Evolutionary conservation across 768 basidiomycete species (phyloP), one percentile per base, ranked within the genome.

Genomic region (Galerina marginata): DNA sequence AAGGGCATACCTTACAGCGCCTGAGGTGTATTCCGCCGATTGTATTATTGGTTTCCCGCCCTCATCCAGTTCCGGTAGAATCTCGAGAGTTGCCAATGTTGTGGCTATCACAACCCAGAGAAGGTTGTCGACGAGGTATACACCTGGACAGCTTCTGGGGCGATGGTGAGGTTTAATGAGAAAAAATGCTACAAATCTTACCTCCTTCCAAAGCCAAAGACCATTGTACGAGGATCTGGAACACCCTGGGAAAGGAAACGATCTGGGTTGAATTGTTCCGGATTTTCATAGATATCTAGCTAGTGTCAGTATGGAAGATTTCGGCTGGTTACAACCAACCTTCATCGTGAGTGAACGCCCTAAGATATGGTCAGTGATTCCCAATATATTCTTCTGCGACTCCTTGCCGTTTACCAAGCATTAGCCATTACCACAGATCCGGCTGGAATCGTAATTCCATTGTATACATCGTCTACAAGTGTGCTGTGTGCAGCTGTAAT

Each of bases 401-500:
- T 33, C 29, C 29, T 5, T 33, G 29, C 29, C 37, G 36, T 12
- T 15, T 38, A 49, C 56, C 56, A 57, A 46, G 56, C 33, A n/a
- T 49, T 57, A 10, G 56, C 56, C 56, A 57, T 49, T 6, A 57
- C 26, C 6, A 57, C 45, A 25, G 56, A 57, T 29, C 46, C 56
- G n/a, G 56, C 56, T 20, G 56, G 56, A 39, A 57, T 57, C 7
- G 26, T 37, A 9, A 47, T 49, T 6, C 56, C 56, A 14, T 38
- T 4, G 16, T 49, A 57, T 15, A 49, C 46, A n/a, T 57, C 56
- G 12, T 57, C 56, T 14, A 57, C 46, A 3, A 49, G 26, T 3
- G 56, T 57, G 46, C 56, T 57, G 15, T 57, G 56, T 11, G 46
- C 56, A 12, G 46, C 56, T 57, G 39, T 2, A 43, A 11, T 26